Percentiles rank a stretch among this genome's conserved stretches.
phyloP scores from a whole-genome alignment of 73 alveolate species.

The Symbiodinium pilosum region DNA sequence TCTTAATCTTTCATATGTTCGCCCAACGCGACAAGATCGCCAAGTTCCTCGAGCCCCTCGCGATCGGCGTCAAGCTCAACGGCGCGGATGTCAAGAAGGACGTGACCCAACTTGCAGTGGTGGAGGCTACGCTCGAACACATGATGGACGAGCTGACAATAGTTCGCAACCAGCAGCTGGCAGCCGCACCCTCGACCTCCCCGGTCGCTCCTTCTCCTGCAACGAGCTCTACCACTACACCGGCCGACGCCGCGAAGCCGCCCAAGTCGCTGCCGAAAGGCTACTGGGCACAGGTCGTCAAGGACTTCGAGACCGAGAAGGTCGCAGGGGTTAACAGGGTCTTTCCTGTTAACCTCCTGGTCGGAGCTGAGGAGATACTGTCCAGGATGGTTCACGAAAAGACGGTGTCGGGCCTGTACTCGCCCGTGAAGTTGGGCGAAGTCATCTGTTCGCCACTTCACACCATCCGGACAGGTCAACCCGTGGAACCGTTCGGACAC shows the following conservation, averaged over 20 bases:
- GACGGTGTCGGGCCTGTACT: not conserved
- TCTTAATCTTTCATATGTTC: not conserved
- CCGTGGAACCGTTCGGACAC: not conserved
- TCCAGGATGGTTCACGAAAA: not conserved
- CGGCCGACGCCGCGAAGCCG: not conserved
- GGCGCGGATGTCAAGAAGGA: not conserved
- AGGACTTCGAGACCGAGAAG: not conserved
- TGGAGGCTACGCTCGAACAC: not conserved
- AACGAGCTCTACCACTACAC: not conserved
- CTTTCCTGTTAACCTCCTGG: not conserved
- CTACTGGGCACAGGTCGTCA: not conserved
- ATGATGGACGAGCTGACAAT: not conserved
- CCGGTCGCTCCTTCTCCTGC: not conserved
- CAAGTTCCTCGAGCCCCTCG: not conserved
- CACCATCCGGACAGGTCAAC: not conserved
- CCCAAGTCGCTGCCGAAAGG: not conserved
- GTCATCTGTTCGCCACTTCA: not conserved
- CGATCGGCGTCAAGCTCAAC: not conserved
- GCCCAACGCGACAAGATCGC: not conserved
- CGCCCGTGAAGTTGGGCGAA: not conserved
- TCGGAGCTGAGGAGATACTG: slow-evolving; percentile 10
- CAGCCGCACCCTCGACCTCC: not conserved
- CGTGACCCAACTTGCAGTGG: not conserved
- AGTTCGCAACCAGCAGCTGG: not conserved
- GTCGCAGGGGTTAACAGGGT: not conserved